Conservation (phyloP, 202 grass and related monocot species). For the Saccharum hybrid region DNA sequence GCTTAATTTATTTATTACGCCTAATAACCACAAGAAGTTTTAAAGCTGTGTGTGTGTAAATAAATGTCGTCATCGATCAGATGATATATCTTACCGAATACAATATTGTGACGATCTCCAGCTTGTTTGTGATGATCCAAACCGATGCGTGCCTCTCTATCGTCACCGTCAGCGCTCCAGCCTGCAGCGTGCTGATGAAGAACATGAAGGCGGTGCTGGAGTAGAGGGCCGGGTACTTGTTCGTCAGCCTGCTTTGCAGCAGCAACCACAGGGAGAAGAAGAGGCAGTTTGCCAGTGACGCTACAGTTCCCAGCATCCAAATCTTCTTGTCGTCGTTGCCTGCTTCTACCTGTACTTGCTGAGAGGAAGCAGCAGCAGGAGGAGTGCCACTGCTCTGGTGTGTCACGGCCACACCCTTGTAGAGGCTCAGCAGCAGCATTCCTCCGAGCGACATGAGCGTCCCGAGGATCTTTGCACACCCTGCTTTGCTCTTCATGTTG, state of each 20-base stretch:
- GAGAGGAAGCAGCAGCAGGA: not conserved
- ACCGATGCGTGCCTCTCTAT: constrained; percentile 48
- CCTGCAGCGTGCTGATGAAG: constrained; percentile 74
- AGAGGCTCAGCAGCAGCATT: constrained; percentile 61
- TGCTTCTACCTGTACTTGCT: not conserved
- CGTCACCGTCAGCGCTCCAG: constrained; percentile 38
- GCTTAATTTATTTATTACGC: not conserved
- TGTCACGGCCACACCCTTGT: constrained; percentile 62
- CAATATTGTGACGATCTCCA: constrained; percentile 64
- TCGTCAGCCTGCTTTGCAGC: constrained; percentile 62
- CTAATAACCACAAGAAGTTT: not conserved
- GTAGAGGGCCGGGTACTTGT: constrained; percentile 80
- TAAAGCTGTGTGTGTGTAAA: too few species aligned
- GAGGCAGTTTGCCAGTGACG: constrained; percentile 61
- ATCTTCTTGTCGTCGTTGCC: not conserved
- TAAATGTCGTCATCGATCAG: not conserved
- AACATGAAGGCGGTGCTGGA: constrained; percentile 77
- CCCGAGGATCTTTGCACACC: constrained; percentile 61
- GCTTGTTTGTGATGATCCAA: constrained; percentile 59
- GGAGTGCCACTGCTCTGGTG: not conserved
- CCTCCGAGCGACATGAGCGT: constrained; percentile 60
- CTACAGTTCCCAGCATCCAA: constrained; percentile 67
- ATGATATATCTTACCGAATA: constrained; percentile 57
- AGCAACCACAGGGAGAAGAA: constrained; percentile 78
- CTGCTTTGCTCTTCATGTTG: constrained; percentile 63